phyloP scores from a whole-genome alignment of 495 filamentous ascomycete genomes.

The Penicillium antarcticum region DNA sequence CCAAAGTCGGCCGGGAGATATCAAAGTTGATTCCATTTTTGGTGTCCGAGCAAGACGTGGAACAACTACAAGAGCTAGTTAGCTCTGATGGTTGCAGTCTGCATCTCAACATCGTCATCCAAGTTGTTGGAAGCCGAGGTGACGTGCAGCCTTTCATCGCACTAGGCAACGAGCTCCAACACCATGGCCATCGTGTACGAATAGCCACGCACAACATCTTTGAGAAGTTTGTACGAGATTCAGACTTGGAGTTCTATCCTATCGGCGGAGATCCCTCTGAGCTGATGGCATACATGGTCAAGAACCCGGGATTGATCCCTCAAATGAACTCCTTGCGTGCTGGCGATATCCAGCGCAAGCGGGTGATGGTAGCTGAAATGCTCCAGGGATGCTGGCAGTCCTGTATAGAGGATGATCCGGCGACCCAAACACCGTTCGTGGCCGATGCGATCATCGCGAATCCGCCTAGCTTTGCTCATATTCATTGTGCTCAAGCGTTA shows the following conservation, averaged over 20 bases:
- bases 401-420: slow-evolving; percentile 47
- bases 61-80: background rate
- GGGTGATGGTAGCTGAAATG: slow-evolving; percentile 47
- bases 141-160: slow-evolving; percentile 52
- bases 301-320: slow-evolving; percentile 47
- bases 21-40: slow-evolving; percentile 5
- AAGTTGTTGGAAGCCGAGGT: slow-evolving; percentile 49
- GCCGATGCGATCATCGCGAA: slow-evolving; percentile 64
- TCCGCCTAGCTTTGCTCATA: slow-evolving; percentile 57
- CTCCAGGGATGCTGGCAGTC: slow-evolving; percentile 58
- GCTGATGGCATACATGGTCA: slow-evolving; percentile 58
- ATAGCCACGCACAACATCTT: slow-evolving; percentile 60
- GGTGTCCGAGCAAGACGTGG: background rate
- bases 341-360: slow-evolving; percentile 39
- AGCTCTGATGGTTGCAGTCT: background rate
- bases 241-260: slow-evolving; percentile 55
- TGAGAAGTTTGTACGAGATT: slow-evolving; percentile 50
- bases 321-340: slow-evolving; percentile 34
- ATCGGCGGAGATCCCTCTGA: slow-evolving; percentile 58
- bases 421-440: slow-evolving; percentile 53
- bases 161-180: slow-evolving; percentile 43
- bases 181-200: slow-evolving; percentile 49
- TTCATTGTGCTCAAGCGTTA: slow-evolving; percentile 56
- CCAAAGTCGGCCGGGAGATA: slow-evolving; percentile 2
- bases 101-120: slow-evolving; percentile 46